Percentiles rank a stretch among this genome's conserved stretches.
phyloP scores from a whole-genome alignment of 371 early-diverging fungal genomes.

The Entomophthora muscae region DNA sequence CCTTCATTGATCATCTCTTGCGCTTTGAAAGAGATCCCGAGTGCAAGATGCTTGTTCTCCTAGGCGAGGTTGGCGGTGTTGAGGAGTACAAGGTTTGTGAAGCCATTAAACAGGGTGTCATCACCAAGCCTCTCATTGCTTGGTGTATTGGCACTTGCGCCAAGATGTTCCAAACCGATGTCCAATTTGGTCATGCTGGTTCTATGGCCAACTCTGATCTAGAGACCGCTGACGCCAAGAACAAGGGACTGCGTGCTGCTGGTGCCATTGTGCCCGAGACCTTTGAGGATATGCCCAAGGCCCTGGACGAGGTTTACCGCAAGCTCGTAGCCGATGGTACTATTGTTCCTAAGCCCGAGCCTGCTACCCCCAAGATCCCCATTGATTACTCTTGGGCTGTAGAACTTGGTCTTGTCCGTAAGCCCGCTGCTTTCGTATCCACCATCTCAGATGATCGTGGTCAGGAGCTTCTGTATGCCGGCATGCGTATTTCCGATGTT shows the following conservation, averaged over 20 bases:
- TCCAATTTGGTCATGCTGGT: constrained; percentile 96
- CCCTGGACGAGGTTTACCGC: constrained; percentile 54
- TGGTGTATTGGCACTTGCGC: constrained; percentile 99
- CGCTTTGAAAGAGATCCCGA: constrained; percentile 84
- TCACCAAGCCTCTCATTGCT: constrained; percentile 93
- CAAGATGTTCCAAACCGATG: constrained; percentile 94
- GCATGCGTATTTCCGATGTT: constrained; percentile 93
- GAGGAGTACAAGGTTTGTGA: constrained; percentile 92
- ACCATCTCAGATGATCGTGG: constrained; percentile 98
- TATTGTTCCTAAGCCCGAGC: constrained; percentile 59
- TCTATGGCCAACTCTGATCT: constrained; percentile 87
- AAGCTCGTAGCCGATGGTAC: constrained; percentile 53
- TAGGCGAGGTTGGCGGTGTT: constrained; percentile 96
- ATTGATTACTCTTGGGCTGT: constrained; percentile 98
- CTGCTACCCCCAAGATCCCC: constrained; percentile 94
- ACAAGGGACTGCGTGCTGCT: constrained; percentile 66
- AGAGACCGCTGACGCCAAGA: constrained; percentile 96
- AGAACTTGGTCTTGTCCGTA: constrained; percentile 92
- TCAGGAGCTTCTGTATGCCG: constrained; percentile 93
- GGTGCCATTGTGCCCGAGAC: constrained; percentile 88
- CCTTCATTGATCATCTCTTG: constrained; percentile 92
- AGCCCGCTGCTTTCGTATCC: constrained; percentile 94
- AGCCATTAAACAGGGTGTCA: constrained; percentile 69
- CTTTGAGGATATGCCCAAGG: constrained; percentile 82
- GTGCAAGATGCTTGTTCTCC: constrained; percentile 84